phyloP scores from a whole-genome alignment of 768 basidiomycete species.

The Xanthoconium purpureum region DNA sequence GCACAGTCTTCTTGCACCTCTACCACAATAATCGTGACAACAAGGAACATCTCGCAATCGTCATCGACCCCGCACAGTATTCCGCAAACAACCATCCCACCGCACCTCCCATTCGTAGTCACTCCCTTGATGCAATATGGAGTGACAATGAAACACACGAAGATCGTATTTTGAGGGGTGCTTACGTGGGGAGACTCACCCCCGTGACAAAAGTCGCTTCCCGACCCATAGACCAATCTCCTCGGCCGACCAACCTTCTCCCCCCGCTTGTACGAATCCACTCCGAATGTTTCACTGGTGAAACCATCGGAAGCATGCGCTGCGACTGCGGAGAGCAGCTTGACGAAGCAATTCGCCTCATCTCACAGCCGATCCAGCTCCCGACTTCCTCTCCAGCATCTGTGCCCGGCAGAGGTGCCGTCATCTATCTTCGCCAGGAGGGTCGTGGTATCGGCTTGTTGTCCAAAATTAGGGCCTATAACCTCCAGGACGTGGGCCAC shows the following conservation, averaged over 20 bases:
- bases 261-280: slow-evolving; percentile 91
- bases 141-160: slow-evolving; percentile 81
- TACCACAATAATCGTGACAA: slow-evolving; percentile 90
- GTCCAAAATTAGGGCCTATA: slow-evolving; percentile 96
- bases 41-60: slow-evolving; percentile 96
- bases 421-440: slow-evolving; percentile 95
- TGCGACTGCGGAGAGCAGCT: slow-evolving; percentile 99
- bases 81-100: slow-evolving; percentile 37
- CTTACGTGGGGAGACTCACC: slow-evolving; percentile 85
- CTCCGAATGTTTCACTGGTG: slow-evolving; percentile 98
- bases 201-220: slow-evolving; percentile 48
- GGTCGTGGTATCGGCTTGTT: slow-evolving; percentile 95
- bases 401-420: slow-evolving; percentile 85
- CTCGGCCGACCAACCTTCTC: slow-evolving; percentile 39
- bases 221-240: slow-evolving; percentile 24
- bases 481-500: slow-evolving; percentile 94
- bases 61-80: slow-evolving; percentile 88
- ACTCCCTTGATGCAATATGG: slow-evolving; percentile 82
- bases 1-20: slow-evolving; percentile 87
- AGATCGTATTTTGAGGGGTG: slow-evolving; percentile 91
- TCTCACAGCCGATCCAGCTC: slow-evolving; percentile 65
- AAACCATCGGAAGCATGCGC: slow-evolving; percentile 96
- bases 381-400: slow-evolving; percentile 35
- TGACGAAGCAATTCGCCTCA: slow-evolving; percentile 92
- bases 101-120: slow-evolving; percentile 71